Conservation (phyloP, 352 stramenopile genomes). For the Globisporangium takayamanum region DNA sequence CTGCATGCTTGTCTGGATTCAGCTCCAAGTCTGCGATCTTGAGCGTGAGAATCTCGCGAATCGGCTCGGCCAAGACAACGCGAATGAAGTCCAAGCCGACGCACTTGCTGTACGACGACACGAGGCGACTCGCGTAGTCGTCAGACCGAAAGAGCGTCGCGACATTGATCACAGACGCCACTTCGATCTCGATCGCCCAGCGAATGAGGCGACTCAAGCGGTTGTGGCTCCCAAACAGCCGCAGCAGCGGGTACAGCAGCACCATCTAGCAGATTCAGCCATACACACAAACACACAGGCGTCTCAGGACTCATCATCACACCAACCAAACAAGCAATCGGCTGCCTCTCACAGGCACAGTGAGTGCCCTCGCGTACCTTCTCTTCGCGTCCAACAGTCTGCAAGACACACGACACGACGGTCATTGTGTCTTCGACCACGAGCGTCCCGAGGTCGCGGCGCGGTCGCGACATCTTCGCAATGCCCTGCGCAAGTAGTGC, state of each 20-base stretch:
- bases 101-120: slow-evolving; percentile 74
- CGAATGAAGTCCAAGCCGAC: slow-evolving; percentile 68
- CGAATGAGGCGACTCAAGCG: slow-evolving; percentile 52
- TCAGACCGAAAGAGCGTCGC: slow-evolving; percentile 76
- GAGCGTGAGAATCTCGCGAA: slow-evolving; percentile 52
- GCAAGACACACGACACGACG: slow-evolving; percentile 67
- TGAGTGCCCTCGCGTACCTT: slow-evolving; percentile 25
- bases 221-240: slow-evolving; percentile 55
- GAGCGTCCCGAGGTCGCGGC: slow-evolving; percentile 41
- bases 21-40: slow-evolving; percentile 74
- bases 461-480: slow-evolving; percentile 17
- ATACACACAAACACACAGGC: background rate
- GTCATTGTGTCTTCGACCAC: slow-evolving; percentile 70
- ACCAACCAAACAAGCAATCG: background rate
- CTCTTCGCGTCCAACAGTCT: slow-evolving; percentile 65
- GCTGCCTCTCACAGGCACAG: background rate
- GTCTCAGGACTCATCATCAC: background rate
- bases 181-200: slow-evolving; percentile 76
- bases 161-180: slow-evolving; percentile 64
- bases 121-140: slow-evolving; percentile 60
- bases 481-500: background rate
- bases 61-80: slow-evolving; percentile 48
- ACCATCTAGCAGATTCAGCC: slow-evolving; percentile 27
- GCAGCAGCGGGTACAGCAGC: slow-evolving; percentile 52
- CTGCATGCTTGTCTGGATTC: slow-evolving; percentile 52